A percentile compares a stretch with the other conserved stretches of the same genome.
Evolutionary conservation across 164 flowering plant species (phyloP).

Genomic region (Annona cherimola): DNA sequence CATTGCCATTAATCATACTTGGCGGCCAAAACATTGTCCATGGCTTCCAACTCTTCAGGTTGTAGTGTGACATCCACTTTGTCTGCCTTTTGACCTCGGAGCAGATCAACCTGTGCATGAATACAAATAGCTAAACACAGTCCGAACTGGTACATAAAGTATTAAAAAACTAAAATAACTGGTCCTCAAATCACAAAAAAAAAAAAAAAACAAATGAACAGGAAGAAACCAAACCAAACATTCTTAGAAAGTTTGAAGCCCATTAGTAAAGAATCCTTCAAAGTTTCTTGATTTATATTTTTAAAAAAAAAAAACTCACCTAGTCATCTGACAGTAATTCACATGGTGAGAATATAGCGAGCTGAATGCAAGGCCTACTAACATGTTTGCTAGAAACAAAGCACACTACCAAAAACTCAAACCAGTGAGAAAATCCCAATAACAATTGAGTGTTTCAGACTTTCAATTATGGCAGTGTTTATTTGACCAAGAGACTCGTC

Average conservation of each 20-base stretch:
- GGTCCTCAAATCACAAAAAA: not conserved
- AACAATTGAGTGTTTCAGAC: no score
- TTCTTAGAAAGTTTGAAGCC: not conserved
- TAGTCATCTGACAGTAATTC: no score
- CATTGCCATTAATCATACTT: conserved; percentile 48
- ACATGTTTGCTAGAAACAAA: no score
- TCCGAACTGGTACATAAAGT: not conserved
- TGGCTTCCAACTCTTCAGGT: conserved; percentile 84
- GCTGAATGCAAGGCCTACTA: no score
- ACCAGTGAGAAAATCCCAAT: no score
- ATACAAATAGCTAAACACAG: not conserved
- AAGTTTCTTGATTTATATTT: not conserved
- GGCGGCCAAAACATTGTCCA: conserved; percentile 86
- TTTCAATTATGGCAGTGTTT: no score
- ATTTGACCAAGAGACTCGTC: no score
- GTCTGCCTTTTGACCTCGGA: conserved; percentile 89
- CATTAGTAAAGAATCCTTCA: not conserved
- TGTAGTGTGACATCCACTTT: conserved; percentile 87
- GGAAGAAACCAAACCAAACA: no score
- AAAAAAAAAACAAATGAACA: not conserved
- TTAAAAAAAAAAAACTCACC: no score
- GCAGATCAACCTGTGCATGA: conserved; percentile 79
- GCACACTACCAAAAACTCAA: no score
- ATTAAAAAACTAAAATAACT: not conserved
- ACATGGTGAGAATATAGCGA: no score